Evolutionary conservation across 164 flowering plant species (phyloP), one percentile per base, ranked within the genome.

Genomic region (Amborella trichopoda): DNA sequence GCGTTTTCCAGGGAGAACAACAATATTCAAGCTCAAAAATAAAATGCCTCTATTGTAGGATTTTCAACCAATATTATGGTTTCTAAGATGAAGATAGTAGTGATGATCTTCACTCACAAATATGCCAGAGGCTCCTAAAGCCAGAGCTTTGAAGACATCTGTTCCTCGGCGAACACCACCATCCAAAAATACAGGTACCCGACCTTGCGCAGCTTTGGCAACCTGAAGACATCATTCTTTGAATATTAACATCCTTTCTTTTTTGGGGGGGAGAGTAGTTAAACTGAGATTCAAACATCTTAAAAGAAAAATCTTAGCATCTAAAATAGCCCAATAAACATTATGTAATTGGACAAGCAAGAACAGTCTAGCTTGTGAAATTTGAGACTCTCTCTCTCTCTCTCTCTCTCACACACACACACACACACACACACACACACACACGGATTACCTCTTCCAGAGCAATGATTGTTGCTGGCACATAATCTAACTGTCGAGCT

Each of bases 161-260:
- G 99, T 87, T 39, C 99, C 99, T 50, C 96, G 83, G 3, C 99
- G 79, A 20, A 87, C 67, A 0, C 98, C 98, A 39, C 86, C 86
- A 68, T 79, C 86, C 28, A 79, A 48, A 49, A 76, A 70, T 22
- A 76, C 82, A 6, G 86, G 86, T 48, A 79, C 59, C 37, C 66
- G 67, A 28, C 80, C 78, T 58, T 74, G 69, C 26, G 64, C 75
- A 28, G 86, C 86, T 68, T 71, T 68, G 10, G 72, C 79, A 26
- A 78, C 77, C 84, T 78, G 58, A 57, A 43, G 19, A 47, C 26
- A 14, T 3, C 39, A 50, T 11, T 40, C 9, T 16, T 28, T 25
- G 9, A 5, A 26, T 20, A 39, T 9, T 4, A 42, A 26, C 21
- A 27, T 8, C 16, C 12, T 33, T 33, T 33, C 37, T 11, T 33